A percentile compares a stretch with the other conserved stretches of the same genome.
These are phyloP conservation scores for Bauhinia variegata DNA, from an alignment of 306 rosid genomes.

Conservation along the genomic window DNA sequence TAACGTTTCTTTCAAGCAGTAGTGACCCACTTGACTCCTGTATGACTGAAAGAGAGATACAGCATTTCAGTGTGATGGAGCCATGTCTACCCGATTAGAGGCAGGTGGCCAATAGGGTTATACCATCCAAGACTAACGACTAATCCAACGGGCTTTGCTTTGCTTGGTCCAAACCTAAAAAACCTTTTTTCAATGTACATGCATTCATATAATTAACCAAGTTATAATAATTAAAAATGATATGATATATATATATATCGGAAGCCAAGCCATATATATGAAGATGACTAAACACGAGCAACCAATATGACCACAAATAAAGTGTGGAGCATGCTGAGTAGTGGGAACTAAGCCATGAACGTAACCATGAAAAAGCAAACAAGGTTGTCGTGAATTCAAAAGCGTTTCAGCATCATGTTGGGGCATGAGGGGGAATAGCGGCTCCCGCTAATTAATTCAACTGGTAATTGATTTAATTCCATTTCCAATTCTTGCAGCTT, in stretches of 20 bases:
- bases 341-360: slow-evolving; percentile 35
- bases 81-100: not conserved
- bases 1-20: slow-evolving; percentile 28
- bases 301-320: slow-evolving; percentile 39
- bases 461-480: slow-evolving; percentile 43
- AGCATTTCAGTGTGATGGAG: slow-evolving; percentile 7
- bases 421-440: slow-evolving; percentile 48
- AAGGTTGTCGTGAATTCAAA: slow-evolving; percentile 39
- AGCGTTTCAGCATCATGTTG: slow-evolving; percentile 45
- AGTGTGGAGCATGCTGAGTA: slow-evolving; percentile 29
- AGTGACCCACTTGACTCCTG: slow-evolving; percentile 33
- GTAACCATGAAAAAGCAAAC: slow-evolving; percentile 30
- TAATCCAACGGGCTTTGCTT: slow-evolving; percentile 23
- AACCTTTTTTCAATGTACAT: slow-evolving; percentile 8
- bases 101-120: not conserved
- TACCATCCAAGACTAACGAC: slow-evolving; percentile 33
- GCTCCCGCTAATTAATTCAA: slow-evolving; percentile 38
- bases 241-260: no score
- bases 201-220: slow-evolving; percentile 3
- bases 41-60: slow-evolving; percentile 16
- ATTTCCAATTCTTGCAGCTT: slow-evolving; percentile 7
- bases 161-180: slow-evolving; percentile 5
- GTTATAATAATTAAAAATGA: not conserved
- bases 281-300: slow-evolving; percentile 43
- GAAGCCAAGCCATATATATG: no score